Evolutionary conservation across 2,329 filamentous ascomycete genomes (phyloP).

Genomic region (Pseudogymnoascus sp.): DNA sequence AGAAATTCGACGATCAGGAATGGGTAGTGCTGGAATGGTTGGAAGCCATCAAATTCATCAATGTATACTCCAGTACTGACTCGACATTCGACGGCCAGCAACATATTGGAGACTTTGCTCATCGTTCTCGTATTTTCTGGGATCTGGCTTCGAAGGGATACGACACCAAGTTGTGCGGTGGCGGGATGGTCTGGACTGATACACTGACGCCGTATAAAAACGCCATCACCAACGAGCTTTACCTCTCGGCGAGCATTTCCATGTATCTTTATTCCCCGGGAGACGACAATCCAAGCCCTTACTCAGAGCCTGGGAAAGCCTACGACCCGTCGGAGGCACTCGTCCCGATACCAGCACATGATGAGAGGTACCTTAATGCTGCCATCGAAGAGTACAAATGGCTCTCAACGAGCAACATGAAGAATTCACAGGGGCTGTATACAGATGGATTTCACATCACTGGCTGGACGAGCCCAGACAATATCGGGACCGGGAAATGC

Average conservation of each 20-base stretch:
- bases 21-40: slow-evolving; percentile 94
- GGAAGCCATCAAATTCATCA: slow-evolving; percentile 70
- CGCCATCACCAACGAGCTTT: slow-evolving; percentile 90
- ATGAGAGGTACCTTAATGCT: slow-evolving; percentile 63
- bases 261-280: slow-evolving; percentile 92
- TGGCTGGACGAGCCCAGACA: slow-evolving; percentile 42
- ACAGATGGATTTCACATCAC: slow-evolving; percentile 85
- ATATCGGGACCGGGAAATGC: slow-evolving; percentile 52
- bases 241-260: slow-evolving; percentile 71
- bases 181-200: slow-evolving; percentile 90
- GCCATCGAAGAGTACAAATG: slow-evolving; percentile 75
- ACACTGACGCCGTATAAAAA: slow-evolving; percentile 82
- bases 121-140: slow-evolving; percentile 80
- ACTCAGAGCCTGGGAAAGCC: slow-evolving; percentile 33
- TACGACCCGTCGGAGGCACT: slow-evolving; percentile 10
- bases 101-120: slow-evolving; percentile 71
- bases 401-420: slow-evolving; percentile 77
- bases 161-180: slow-evolving; percentile 73
- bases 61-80: slow-evolving; percentile 59
- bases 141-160: slow-evolving; percentile 72
- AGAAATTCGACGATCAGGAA: slow-evolving; percentile 90
- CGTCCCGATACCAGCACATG: slow-evolving; percentile 32
- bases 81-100: slow-evolving; percentile 71
- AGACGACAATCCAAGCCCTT: slow-evolving; percentile 68
- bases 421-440: slow-evolving; percentile 66